A percentile compares a stretch with the other conserved stretches of the same genome.
These are phyloP conservation scores for Emmonsiellopsis sp. DNA, from an alignment of 2,329 filamentous ascomycete species.

Conservation along the genomic window DNA sequence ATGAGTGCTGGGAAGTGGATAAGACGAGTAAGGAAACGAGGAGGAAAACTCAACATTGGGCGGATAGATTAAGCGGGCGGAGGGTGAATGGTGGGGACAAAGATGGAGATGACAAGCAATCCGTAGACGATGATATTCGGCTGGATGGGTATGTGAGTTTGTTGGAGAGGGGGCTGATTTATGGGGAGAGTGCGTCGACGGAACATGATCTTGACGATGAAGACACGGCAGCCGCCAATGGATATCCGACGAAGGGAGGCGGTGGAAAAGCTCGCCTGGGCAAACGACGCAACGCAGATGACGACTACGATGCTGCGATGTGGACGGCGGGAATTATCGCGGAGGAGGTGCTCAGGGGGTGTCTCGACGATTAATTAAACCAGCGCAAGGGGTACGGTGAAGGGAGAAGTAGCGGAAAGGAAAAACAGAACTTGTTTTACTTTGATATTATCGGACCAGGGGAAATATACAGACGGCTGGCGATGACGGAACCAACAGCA, in stretches of 20 bases:
- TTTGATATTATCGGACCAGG: no score
- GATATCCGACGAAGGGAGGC: background rate
- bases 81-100: constrained; percentile 1
- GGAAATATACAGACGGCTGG: no score
- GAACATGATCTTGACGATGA: constrained; percentile 11
- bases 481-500: no score
- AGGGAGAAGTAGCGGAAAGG: no score
- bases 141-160: constrained; percentile 17
- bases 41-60: background rate
- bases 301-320: constrained; percentile 13
- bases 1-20: constrained; percentile 24
- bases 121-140: constrained; percentile 11
- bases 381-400: no score
- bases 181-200: constrained; percentile 11
- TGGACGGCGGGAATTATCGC: constrained; percentile 13
- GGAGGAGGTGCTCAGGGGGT: constrained; percentile 10
- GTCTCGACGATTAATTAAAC: constrained; percentile 4
- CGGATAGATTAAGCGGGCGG: background rate
- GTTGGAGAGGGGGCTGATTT: constrained; percentile 17
- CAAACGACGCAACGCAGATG: background rate
- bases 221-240: background rate
- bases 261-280: background rate
- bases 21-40: background rate
- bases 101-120: constrained; percentile 12
- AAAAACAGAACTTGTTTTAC: no score